Base-by-base conservation (phyloP, 148 eudicot genomes). In the Dysphania ambrosioides region DNA sequence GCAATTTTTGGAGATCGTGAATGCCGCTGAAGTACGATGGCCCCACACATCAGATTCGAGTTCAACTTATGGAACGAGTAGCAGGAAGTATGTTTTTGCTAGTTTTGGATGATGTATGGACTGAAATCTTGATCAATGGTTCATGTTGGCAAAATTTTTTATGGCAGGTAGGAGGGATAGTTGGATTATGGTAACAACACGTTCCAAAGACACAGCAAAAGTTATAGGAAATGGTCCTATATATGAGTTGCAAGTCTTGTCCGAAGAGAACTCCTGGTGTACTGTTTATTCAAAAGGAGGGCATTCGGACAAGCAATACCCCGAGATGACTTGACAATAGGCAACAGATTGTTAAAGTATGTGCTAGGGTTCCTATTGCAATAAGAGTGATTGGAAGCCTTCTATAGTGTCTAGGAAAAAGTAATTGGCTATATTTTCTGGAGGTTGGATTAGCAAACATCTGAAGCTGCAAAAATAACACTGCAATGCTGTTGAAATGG, bases 101-200 rank as follows among this genome's bases (percentile, higher is more conserved):
- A 11, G 80, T 84, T 23, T 71, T 84, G 11, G 83, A 82, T 42
- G 85, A 79, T 73, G 74, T 84, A 4, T 67, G 79, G 83, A 77
- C 77, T 23, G 81, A 79, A 78, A 73, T 71, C 72, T 44, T 6
- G 40, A 29, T 15, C 61, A 61, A 31, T 82, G 79, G 83, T 34
- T 69, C 84, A 75, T 11, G 51, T 44, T 44, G 51, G 51, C 51
- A 44, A 18, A 44, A 44, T 44, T 44, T 5, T 44, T 44, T 44
- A 44, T 44, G 51, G 51, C 2, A 44, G 51, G 51, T 44, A 44
- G 51, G 15, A 44, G 15, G 15, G 51, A 18, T 11, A 11, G 51
- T 44, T 44, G 51, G 15, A 44, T 44, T 44, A 18, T 44, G 51
- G 51, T 44, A 44, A 44, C 51, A 15, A 44, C 51, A 44, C 51